Evolutionary conservation across 2,329 filamentous ascomycete species (phyloP).

Genomic region (Geoglossum cookeanum): DNA sequence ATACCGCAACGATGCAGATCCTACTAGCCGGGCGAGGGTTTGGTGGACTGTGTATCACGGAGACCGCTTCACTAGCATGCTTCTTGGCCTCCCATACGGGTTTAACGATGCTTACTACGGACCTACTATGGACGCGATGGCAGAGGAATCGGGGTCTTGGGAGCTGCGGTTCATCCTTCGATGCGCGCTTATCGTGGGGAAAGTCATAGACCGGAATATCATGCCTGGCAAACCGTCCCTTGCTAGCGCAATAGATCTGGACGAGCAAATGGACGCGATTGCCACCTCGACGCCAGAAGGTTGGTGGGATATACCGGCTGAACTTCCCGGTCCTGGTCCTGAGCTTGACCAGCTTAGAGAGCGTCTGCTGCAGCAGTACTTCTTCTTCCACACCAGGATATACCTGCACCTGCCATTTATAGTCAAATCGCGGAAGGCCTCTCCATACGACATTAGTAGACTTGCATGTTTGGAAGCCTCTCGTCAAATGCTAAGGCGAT

Average conservation of each 20-base stretch:
- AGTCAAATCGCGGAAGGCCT: slow-evolving; percentile 20
- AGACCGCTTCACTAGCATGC: slow-evolving; percentile 32
- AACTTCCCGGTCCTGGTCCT: slow-evolving; percentile 5
- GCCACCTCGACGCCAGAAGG: slow-evolving; percentile 15
- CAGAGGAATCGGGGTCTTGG: neutral
- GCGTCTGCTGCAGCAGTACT: slow-evolving; percentile 21
- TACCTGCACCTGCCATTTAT: slow-evolving; percentile 29
- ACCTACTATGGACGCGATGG: slow-evolving; percentile 4
- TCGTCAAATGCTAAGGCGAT: slow-evolving; percentile 22
- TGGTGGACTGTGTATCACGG: slow-evolving; percentile 24
- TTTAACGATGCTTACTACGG: slow-evolving; percentile 18
- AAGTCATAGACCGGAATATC: slow-evolving; percentile 24
- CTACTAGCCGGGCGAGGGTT: slow-evolving; percentile 21
- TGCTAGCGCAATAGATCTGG: slow-evolving; percentile 21
- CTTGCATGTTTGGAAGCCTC: slow-evolving; percentile 23
- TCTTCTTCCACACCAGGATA: slow-evolving; percentile 21
- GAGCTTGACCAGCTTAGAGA: slow-evolving; percentile 11
- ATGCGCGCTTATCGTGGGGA: slow-evolving; percentile 19
- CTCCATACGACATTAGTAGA: slow-evolving; percentile 22
- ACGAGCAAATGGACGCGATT: slow-evolving; percentile 21
- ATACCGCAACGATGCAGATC: slow-evolving; percentile 17
- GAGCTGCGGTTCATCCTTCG: slow-evolving; percentile 17
- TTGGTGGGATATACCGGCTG: slow-evolving; percentile 14
- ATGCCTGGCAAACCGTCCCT: slow-evolving; percentile 19
- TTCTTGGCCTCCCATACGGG: slow-evolving; percentile 33